Percentiles rank a stretch among this genome's conserved stretches.
phyloP scores from a whole-genome alignment of 345 rosid genomes.

The Abelmoschus esculentus region DNA sequence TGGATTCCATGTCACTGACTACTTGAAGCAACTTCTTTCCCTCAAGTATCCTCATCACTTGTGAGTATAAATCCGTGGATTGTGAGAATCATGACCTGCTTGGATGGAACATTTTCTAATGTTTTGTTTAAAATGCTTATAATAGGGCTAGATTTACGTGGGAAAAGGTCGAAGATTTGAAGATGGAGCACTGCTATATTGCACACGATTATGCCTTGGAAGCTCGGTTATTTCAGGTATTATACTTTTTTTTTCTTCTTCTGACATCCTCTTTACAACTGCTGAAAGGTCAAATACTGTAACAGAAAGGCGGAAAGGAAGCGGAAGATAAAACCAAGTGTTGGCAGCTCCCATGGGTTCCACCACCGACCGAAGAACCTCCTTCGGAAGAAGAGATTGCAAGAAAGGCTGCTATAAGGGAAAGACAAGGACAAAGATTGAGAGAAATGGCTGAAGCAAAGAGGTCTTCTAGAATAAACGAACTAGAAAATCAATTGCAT shows the following conservation, averaged over 20 bases:
- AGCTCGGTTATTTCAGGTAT: constrained; percentile 67
- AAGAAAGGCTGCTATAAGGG: constrained; percentile 85
- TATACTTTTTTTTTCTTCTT: constrained; percentile 2
- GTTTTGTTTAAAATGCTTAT: constrained; percentile 10
- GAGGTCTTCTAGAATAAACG: constrained; percentile 76
- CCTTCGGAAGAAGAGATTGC: constrained; percentile 99
- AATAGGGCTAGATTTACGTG: constrained; percentile 68
- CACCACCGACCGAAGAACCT: constrained; percentile 82
- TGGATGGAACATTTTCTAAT: neutral
- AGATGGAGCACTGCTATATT: constrained; percentile 78
- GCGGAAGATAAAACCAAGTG: constrained; percentile 79
- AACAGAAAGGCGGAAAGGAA: constrained; percentile 82
- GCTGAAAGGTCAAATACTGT: constrained; percentile 15
- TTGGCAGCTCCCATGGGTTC: constrained; percentile 97
- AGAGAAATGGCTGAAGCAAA: constrained; percentile 98
- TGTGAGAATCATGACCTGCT: constrained; percentile 5
- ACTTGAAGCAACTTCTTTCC: constrained; percentile 27
- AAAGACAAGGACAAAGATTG: constrained; percentile 88
- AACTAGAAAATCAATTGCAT: constrained; percentile 68
- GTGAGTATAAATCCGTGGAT: constrained; percentile 34
- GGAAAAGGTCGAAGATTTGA: constrained; percentile 84
- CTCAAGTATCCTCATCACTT: constrained; percentile 86
- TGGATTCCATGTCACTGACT: constrained; percentile 76
- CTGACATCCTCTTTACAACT: neutral
- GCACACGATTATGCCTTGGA: constrained; percentile 72